A percentile compares a stretch with the other conserved stretches of the same genome.
phyloP scores from a whole-genome alignment of 2,329 filamentous ascomycete species.

The Penicillium decumbens region DNA sequence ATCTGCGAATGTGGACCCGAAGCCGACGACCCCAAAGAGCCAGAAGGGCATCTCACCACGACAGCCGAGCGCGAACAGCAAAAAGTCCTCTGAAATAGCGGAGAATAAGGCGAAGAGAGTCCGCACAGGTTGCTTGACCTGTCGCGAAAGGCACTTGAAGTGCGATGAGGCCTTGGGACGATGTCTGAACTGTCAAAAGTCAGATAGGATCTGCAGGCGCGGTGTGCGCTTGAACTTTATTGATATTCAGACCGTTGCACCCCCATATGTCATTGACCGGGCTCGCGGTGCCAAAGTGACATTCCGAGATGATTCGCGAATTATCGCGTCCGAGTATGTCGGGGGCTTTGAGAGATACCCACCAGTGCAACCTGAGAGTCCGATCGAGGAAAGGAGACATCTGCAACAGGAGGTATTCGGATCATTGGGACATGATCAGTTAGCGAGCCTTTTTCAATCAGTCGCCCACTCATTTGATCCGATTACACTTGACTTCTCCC shows the following conservation, averaged over 20 bases:
- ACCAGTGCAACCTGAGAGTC: conserved; percentile 44
- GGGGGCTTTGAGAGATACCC: conserved; percentile 73
- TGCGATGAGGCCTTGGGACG: conserved; percentile 70
- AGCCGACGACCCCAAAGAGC: conserved; percentile 14
- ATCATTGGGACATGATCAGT: conserved; percentile 29
- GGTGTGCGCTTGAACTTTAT: conserved; percentile 89
- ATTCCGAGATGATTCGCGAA: conserved; percentile 83
- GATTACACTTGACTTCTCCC: conserved; percentile 43
- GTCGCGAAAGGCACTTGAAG: conserved; percentile 82
- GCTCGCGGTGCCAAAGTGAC: conserved; percentile 65
- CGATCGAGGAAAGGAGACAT: conserved; percentile 19
- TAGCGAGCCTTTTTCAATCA: conserved; percentile 49
- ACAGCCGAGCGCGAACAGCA: conserved; percentile 18
- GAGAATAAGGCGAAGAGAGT: conserved; percentile 71
- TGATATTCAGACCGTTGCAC: conserved; percentile 69
- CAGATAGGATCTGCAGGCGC: conserved; percentile 76
- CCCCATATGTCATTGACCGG: conserved; percentile 56
- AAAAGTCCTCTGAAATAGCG: conserved; percentile 21
- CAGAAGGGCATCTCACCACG: conserved; percentile 16
- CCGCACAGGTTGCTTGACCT: conserved; percentile 85
- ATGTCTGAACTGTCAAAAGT: conserved; percentile 81
- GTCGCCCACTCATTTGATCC: conserved; percentile 49
- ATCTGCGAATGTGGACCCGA: conserved; percentile 8
- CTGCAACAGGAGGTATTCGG: conserved; percentile 28
- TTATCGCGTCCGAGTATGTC: conserved; percentile 84